These are phyloP conservation scores for Saccharomyces hybrid DNA, from an alignment of 1,139 yeast species.

Conservation along the genomic window DNA sequence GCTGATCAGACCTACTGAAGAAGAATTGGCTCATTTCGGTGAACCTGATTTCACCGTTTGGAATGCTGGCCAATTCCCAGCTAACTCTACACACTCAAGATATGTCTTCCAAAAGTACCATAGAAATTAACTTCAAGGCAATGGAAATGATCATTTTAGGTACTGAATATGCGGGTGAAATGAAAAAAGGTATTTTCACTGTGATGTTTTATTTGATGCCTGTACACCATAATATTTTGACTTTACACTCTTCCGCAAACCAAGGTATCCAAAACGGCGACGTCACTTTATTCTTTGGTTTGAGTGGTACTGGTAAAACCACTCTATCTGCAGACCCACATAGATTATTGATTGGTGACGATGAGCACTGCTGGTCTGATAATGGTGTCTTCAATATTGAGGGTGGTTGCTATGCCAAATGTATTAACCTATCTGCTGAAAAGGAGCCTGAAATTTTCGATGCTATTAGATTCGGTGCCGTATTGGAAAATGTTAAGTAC, in stretches of 20 bases:
- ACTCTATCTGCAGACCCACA: slow-evolving; percentile 94
- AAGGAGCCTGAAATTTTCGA: slow-evolving; percentile 97
- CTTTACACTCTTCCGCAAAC: slow-evolving; percentile 92
- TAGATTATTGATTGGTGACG: slow-evolving; percentile 93
- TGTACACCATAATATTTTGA: slow-evolving; percentile 80
- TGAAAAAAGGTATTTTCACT: slow-evolving; percentile 98
- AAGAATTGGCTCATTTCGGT: slow-evolving; percentile 83
- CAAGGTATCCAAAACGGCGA: slow-evolving; percentile 61
- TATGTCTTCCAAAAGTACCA: slow-evolving; percentile 94
- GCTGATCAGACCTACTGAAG: slow-evolving; percentile 90
- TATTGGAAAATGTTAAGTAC: slow-evolving; percentile 87
- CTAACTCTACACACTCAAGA: slow-evolving; percentile 93
- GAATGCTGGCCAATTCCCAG: slow-evolving; percentile 99
- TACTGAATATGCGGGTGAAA: slow-evolving; percentile 98
- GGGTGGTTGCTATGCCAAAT: slow-evolving; percentile 99
- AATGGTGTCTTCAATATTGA: slow-evolving; percentile 97
- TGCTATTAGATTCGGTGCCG: slow-evolving; percentile 90
- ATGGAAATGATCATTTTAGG: slow-evolving; percentile 99
- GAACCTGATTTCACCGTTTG: slow-evolving; percentile 97
- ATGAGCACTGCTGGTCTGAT: slow-evolving; percentile 99
- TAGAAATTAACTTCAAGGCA: slow-evolving; percentile 91
- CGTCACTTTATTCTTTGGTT: slow-evolving; percentile 91
- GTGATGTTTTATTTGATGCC: slow-evolving; percentile 99
- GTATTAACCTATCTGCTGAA: slow-evolving; percentile 81
- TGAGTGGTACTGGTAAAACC: slow-evolving; percentile 97